Evolutionary conservation across 371 early-diverging fungal species (phyloP).

Genomic region (Batrachochytrium dendrobatidis): DNA sequence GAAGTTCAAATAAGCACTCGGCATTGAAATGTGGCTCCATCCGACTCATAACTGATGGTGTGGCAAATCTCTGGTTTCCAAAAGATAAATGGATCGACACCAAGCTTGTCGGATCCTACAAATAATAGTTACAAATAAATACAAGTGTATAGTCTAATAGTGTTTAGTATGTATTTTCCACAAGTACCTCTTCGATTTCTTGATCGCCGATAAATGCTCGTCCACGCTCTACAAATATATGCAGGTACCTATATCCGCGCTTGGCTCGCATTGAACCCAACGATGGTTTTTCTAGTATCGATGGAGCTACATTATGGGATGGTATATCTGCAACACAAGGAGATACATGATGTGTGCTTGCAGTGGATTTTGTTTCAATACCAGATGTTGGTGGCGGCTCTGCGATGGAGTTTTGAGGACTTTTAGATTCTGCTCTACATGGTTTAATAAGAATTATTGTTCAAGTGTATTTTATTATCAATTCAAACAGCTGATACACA

Average conservation of each 20-base stretch:
- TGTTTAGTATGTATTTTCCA: not conserved
- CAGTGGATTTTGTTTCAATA: no score
- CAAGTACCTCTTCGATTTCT: conserved; percentile 1
- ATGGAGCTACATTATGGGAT: no score
- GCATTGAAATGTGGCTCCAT: conserved; percentile 28
- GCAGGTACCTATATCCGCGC: not conserved
- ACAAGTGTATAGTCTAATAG: not conserved
- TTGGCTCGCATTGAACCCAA: no score
- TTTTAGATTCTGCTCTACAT: no score
- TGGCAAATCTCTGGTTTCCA: conserved; percentile 13
- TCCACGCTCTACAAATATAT: not conserved
- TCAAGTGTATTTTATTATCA: no score
- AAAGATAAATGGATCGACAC: conserved; percentile 18
- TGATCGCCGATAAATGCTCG: not conserved
- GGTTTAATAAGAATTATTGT: no score
- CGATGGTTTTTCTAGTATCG: no score
- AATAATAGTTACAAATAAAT: not conserved
- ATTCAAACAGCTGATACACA: no score
- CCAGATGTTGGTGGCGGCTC: no score
- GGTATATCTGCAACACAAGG: no score
- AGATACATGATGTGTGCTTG: no score
- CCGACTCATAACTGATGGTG: conserved; percentile 17
- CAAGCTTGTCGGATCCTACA: conserved; percentile 23
- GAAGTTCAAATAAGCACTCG: conserved; percentile 23
- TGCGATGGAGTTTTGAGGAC: no score